Conservation (phyloP, 2,329 filamentous ascomycete species). For the Hypoxylon sp. region DNA sequence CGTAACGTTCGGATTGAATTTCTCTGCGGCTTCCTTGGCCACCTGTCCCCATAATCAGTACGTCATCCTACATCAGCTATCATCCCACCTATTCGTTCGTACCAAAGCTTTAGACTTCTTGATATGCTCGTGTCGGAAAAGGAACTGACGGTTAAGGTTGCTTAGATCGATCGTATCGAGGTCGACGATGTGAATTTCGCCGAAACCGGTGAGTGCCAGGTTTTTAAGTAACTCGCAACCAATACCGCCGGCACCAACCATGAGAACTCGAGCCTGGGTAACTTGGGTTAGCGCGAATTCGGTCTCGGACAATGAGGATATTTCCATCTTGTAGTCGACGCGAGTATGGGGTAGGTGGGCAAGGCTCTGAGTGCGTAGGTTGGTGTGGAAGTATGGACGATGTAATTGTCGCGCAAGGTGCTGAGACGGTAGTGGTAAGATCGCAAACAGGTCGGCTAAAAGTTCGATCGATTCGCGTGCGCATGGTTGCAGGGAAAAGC, state of each 20-base stretch:
- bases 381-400: conserved; percentile 6
- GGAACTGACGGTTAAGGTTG: conserved; percentile 96
- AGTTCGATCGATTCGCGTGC: conserved; percentile 23
- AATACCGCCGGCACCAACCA: conserved; percentile 97
- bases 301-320: conserved; percentile 7
- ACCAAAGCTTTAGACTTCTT: conserved; percentile 96
- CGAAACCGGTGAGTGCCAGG: conserved; percentile 89
- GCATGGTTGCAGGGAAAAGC: conserved; percentile 23
- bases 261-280: conserved; percentile 81
- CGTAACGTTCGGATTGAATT: conserved; percentile 89
- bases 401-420: conserved; percentile 24
- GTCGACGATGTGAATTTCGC: conserved; percentile 93
- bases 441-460: conserved; percentile 26
- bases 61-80: conserved; percentile 6
- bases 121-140: conserved; percentile 96
- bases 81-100: conserved; percentile 51
- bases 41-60: conserved; percentile 66
- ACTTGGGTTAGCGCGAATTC: conserved; percentile 51
- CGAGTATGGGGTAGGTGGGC: conserved; percentile 1
- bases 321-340: conserved; percentile 35
- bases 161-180: conserved; percentile 98
- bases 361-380: not conserved
- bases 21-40: conserved; percentile 89
- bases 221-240: conserved; percentile 98
- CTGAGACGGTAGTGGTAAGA: conserved; percentile 10